These are phyloP conservation scores for Tetraselmis chui DNA, from an alignment of 139 green algal species.

Conservation along the genomic window DNA sequence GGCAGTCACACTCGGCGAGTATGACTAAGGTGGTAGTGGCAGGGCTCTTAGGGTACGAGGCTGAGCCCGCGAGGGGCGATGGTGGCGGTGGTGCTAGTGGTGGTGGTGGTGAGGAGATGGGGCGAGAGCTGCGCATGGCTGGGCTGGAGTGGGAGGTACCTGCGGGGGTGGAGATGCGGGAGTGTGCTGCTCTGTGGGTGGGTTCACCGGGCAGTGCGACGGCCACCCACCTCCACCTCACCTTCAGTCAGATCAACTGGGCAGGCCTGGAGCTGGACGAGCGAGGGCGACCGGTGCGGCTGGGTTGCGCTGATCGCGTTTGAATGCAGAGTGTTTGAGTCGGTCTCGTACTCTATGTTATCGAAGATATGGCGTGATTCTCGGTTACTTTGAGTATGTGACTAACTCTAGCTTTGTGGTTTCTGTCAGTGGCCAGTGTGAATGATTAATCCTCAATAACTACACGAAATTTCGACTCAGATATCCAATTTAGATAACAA, in stretches of 20 bases:
- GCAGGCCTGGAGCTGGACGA: background rate
- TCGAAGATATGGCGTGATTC: too few species aligned
- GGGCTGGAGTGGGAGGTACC: constrained; percentile 24
- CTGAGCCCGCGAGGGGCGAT: constrained; percentile 10
- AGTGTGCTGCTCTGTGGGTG: constrained; percentile 26
- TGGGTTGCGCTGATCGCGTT: too few species aligned
- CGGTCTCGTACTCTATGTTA: too few species aligned
- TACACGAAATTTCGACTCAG: too few species aligned
- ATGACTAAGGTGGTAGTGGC: background rate
- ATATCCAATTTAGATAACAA: too few species aligned
- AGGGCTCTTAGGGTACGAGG: background rate
- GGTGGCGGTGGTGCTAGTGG: background rate
- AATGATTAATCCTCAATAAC: too few species aligned
- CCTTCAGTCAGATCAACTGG: constrained; percentile 20
- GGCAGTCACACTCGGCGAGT: too few species aligned
- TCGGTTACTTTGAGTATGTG: too few species aligned
- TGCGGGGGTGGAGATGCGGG: constrained; percentile 2
- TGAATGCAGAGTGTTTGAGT: too few species aligned
- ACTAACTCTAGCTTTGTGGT: too few species aligned
- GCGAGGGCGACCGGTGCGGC: background rate
- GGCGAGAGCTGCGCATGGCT: constrained; percentile 10
- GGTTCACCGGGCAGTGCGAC: constrained; percentile 46
- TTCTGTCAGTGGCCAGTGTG: too few species aligned
- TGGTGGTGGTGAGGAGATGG: background rate
- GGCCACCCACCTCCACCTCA: constrained; percentile 45